Conservation (phyloP, 2,329 filamentous ascomycete species). For the Epichloe baconii region DNA sequence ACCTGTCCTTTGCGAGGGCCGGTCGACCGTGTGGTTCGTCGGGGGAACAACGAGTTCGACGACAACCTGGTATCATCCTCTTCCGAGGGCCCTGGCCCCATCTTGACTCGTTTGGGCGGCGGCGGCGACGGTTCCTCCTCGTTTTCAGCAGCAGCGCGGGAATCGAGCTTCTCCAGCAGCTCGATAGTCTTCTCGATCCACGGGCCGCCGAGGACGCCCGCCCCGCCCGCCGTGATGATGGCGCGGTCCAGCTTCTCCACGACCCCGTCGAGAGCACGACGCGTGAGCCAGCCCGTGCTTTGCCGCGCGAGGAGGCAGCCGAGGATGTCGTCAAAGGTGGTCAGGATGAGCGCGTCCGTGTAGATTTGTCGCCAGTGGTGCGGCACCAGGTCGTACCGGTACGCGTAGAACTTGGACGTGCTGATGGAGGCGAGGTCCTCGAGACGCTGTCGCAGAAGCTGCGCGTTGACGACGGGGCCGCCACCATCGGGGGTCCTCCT, state of each 20-base stretch:
- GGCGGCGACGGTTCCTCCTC: constrained; percentile 1
- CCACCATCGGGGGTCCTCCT: not conserved
- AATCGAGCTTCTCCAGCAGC: constrained; percentile 22
- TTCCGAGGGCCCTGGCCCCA: no score
- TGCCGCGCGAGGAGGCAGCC: constrained; percentile 1
- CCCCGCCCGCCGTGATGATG: constrained; percentile 60
- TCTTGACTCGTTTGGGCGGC: constrained; percentile 11
- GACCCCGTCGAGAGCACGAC: constrained; percentile 34
- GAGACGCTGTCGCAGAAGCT: constrained; percentile 29
- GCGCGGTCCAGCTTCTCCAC: constrained; percentile 61
- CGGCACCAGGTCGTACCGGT: constrained; percentile 53
- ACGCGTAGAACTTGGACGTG: constrained; percentile 56
- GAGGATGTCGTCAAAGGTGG: constrained; percentile 31
- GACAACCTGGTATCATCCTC: no score
- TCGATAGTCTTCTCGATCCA: constrained; percentile 41
- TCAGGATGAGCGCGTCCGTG: constrained; percentile 55
- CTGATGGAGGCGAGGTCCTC: constrained; percentile 45
- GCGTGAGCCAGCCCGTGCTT: constrained; percentile 3
- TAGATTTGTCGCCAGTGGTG: constrained; percentile 58
- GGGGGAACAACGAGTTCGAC: constrained; percentile 11
- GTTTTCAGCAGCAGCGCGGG: no score
- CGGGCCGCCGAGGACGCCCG: constrained; percentile 33
- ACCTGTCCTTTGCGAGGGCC: constrained; percentile 9
- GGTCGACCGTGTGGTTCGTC: constrained; percentile 19
- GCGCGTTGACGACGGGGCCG: constrained; percentile 4